phyloP scores from a whole-genome alignment of 768 basidiomycete species.

The Mycena chlorophos region DNA sequence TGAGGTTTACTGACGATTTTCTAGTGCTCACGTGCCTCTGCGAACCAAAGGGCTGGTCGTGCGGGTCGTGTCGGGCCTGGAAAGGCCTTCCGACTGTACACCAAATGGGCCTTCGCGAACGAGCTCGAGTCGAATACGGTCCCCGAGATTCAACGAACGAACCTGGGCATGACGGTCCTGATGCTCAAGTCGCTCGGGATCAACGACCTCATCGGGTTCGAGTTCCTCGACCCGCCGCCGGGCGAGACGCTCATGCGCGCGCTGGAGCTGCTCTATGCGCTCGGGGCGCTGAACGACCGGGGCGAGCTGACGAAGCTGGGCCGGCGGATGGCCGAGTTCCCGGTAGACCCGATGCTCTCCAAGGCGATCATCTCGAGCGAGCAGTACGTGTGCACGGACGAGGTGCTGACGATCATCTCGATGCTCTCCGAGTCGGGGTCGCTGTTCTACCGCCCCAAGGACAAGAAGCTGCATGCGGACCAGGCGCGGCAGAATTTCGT shows the following conservation, averaged over 20 bases:
- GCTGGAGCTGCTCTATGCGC: slow-evolving; percentile 88
- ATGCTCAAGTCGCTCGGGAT: slow-evolving; percentile 96
- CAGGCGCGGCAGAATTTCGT: slow-evolving; percentile 98
- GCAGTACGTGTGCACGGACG: slow-evolving; percentile 91
- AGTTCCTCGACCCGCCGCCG: slow-evolving; percentile 97
- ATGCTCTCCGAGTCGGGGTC: slow-evolving; percentile 97
- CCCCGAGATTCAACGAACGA: slow-evolving; percentile 98
- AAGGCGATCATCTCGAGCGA: slow-evolving; percentile 97
- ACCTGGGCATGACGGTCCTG: slow-evolving; percentile 92
- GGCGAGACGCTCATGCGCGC: slow-evolving; percentile 97
- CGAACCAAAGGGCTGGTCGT: slow-evolving; percentile 94
- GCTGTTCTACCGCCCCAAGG: slow-evolving; percentile 95
- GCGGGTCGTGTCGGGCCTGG: slow-evolving; percentile 98
- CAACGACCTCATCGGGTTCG: slow-evolving; percentile 97
- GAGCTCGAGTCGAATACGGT: slow-evolving; percentile 97
- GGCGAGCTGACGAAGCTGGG: slow-evolving; percentile 98
- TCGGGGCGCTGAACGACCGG: slow-evolving; percentile 93
- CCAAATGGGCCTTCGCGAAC: slow-evolving; percentile 96
- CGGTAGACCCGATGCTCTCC: slow-evolving; percentile 96
- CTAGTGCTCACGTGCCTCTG: slow-evolving; percentile 95
- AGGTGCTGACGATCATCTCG: slow-evolving; percentile 95
- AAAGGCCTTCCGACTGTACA: slow-evolving; percentile 97
- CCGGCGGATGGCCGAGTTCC: slow-evolving; percentile 97
- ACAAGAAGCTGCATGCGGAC: slow-evolving; percentile 96
- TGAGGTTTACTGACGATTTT: slow-evolving; percentile 1